phyloP scores from a whole-genome alignment of 2,329 filamentous ascomycete species.

The Ophiognomonia clavigignenti-juglandacearum region DNA sequence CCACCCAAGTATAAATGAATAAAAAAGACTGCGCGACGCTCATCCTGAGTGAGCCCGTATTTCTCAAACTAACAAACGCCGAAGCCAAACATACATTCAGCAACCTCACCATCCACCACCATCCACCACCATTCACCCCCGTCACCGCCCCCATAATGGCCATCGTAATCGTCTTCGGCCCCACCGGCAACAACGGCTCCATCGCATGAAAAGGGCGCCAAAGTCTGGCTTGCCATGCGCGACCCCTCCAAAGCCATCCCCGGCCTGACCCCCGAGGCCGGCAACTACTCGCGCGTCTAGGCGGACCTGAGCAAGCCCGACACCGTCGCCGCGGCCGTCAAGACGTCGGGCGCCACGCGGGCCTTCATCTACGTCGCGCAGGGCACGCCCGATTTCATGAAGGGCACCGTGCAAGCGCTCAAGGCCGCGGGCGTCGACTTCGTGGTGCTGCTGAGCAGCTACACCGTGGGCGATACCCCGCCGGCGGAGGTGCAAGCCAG shows the following conservation, averaged over 20 bases:
- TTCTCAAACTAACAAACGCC: too few species aligned
- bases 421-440: slow-evolving; percentile 38
- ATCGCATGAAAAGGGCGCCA: slow-evolving; percentile 32
- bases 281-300: slow-evolving; percentile 17
- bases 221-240: slow-evolving; percentile 20
- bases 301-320: slow-evolving; percentile 40
- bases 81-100: too few species aligned
- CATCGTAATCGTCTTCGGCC: slow-evolving; percentile 39
- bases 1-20: too few species aligned
- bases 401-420: slow-evolving; percentile 34
- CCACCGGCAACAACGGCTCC: slow-evolving; percentile 42
- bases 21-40: too few species aligned
- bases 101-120: too few species aligned
- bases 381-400: slow-evolving; percentile 33
- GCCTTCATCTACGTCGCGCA: slow-evolving; percentile 43
- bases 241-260: slow-evolving; percentile 35
- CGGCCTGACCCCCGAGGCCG: slow-evolving; percentile 2
- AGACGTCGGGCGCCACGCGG: slow-evolving; percentile 33
- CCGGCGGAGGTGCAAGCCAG: slow-evolving; percentile 20
- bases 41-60: too few species aligned
- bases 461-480: slow-evolving; percentile 26
- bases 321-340: slow-evolving; percentile 35
- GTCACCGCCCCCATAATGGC: too few species aligned
- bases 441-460: slow-evolving; percentile 39
- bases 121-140: too few species aligned